phyloP scores from a whole-genome alignment of 202 grass and related monocot genomes.

The Schoenoplectus tabernaemontani region DNA sequence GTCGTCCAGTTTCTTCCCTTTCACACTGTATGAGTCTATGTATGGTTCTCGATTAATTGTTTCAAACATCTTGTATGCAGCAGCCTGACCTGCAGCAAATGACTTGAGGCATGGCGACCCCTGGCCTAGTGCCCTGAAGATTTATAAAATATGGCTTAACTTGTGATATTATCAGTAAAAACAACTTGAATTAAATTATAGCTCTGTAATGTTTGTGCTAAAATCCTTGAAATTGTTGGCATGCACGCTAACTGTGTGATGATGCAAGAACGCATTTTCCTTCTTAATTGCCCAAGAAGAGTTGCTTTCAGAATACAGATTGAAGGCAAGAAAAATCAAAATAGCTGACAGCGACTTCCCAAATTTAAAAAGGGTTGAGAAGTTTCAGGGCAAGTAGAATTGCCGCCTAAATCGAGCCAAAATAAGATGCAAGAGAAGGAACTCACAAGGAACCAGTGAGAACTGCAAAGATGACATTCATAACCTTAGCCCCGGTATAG shows the following conservation, averaged over 20 bases:
- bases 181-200: not conserved
- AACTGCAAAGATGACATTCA: conserved; percentile 98
- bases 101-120: conserved; percentile 74
- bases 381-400: not conserved
- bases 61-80: conserved; percentile 90
- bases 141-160: not conserved
- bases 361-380: not conserved
- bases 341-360: not conserved
- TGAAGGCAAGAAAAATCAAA: not conserved
- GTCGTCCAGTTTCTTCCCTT: conserved; percentile 60
- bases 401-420: not conserved
- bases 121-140: conserved; percentile 76
- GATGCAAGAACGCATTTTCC: not conserved
- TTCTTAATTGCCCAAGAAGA: not conserved
- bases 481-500: conserved; percentile 85
- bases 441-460: conserved; percentile 98
- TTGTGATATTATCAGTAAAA: not conserved
- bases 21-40: conserved; percentile 50
- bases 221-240: too few species aligned
- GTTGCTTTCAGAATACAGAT: not conserved
- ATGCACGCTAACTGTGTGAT: too few species aligned
- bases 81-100: conserved; percentile 78
- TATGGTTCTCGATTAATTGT: conserved; percentile 78
- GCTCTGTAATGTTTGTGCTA: too few species aligned
- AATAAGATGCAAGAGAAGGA: conserved; percentile 1